Evolutionary conservation across 495 filamentous ascomycete genomes (phyloP).

Genomic region (Lasiosphaeria miniovina): DNA sequence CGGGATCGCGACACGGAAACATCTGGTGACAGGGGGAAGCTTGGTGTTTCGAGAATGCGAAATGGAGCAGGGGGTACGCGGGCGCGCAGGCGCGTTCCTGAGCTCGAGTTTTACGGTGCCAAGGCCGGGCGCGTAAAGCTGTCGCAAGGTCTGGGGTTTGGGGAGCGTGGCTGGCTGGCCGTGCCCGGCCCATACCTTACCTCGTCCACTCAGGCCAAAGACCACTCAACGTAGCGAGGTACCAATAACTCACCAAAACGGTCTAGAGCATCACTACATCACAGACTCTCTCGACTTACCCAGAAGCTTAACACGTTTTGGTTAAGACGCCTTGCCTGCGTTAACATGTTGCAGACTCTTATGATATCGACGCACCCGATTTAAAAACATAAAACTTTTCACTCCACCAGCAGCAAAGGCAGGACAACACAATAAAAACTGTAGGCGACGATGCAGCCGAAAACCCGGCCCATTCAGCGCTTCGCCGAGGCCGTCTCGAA

Average conservation of each 20-base stretch:
- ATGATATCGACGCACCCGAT: neutral
- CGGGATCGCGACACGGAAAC: too few relatives aligned
- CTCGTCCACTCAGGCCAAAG: too few relatives aligned
- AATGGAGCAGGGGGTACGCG: conserved; percentile 8
- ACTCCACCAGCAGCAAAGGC: neutral
- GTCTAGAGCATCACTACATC: too few relatives aligned
- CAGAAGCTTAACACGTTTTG: too few relatives aligned
- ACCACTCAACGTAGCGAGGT: too few relatives aligned
- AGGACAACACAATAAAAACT: neutral
- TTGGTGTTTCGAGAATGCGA: conserved; percentile 6
- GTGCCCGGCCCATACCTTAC: too few relatives aligned
- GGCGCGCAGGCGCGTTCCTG: conserved; percentile 14
- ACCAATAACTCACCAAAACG: too few relatives aligned
- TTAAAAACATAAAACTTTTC: neutral
- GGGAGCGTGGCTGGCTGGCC: too few relatives aligned
- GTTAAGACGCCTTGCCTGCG: too few relatives aligned
- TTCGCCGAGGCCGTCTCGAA: conserved; percentile 79
- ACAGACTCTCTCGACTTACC: too few relatives aligned
- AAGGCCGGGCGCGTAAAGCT: neutral
- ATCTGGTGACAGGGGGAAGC: neutral
- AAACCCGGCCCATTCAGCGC: conserved; percentile 75
- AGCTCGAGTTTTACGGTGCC: conserved; percentile 1
- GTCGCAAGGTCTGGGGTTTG: neutral
- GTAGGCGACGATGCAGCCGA: conserved; percentile 25
- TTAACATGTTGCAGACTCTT: too few relatives aligned